phyloP scores from a whole-genome alignment of 78 protist species.

The Parvularia atlantis region DNA sequence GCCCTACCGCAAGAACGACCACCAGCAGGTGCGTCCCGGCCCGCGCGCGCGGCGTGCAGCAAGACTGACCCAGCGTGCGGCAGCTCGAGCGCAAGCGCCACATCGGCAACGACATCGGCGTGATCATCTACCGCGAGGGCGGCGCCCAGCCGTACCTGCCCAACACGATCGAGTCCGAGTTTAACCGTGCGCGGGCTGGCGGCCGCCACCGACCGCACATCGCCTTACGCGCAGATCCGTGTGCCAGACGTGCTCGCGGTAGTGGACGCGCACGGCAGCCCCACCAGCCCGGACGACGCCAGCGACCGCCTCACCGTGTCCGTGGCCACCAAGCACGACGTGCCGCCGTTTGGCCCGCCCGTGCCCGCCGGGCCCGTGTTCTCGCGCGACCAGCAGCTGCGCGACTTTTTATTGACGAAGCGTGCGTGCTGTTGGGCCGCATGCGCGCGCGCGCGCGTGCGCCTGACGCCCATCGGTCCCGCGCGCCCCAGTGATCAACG shows the following conservation, averaged over 20 bases:
- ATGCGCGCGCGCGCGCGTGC: no score
- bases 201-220: no score
- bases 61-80: constrained; percentile 30
- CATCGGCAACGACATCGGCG: constrained; percentile 64
- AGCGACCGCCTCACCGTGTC: neutral
- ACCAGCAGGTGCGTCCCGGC: constrained; percentile 52
- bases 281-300: neutral
- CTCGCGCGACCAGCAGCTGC: neutral
- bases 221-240: no score
- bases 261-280: neutral
- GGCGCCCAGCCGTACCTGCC: no score
- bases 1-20: constrained; percentile 6
- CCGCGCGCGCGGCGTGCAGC: no score
- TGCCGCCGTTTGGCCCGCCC: neutral
- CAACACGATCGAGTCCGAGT: no score
- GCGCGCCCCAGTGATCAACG: neutral
- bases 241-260: neutral
- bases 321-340: neutral
- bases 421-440: no score
- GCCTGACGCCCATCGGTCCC: no score
- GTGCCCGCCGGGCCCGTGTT: neutral
- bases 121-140: neutral
- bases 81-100: constrained; percentile 61
- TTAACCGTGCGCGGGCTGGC: no score
- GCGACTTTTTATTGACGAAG: neutral